These are phyloP conservation scores for Ustilago vetiveriae DNA, from an alignment of 1,284 basidiomycete genomes.

Conservation along the genomic window DNA sequence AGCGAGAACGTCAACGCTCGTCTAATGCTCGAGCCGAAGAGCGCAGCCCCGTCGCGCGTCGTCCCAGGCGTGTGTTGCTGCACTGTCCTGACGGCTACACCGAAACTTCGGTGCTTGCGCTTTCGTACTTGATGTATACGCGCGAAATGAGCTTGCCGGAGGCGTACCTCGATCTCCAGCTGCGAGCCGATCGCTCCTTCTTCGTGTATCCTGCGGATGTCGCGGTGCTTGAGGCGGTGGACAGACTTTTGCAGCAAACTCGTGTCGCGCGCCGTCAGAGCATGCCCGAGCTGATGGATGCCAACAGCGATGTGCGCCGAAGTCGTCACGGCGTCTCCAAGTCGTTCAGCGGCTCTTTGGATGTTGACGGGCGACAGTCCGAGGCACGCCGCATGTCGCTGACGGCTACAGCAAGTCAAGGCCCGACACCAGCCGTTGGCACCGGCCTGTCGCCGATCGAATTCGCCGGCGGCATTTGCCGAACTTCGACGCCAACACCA, in stretches of 20 bases:
- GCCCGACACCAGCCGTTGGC: too few relatives aligned
- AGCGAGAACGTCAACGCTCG: conserved; percentile 20
- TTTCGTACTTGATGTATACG: conserved; percentile 87
- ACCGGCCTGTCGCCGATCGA: conserved; percentile 6
- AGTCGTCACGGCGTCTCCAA: conserved; percentile 22
- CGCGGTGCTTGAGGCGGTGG: conserved; percentile 78
- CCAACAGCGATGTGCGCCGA: conserved; percentile 6
- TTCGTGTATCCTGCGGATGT: conserved; percentile 90
- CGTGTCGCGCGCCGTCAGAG: conserved; percentile 14
- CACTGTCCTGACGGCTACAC: conserved; percentile 72
- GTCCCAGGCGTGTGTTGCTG: conserved; percentile 53
- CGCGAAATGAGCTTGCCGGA: conserved; percentile 78
- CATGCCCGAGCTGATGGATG: conserved; percentile 8
- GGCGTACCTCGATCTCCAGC: conserved; percentile 81
- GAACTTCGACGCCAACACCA: conserved; percentile 37
- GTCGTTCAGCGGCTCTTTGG: conserved; percentile 23
- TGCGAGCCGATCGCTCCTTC: conserved; percentile 75
- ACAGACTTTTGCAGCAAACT: conserved; percentile 70
- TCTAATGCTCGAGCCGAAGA: conserved; percentile 4
- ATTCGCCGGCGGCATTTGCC: conserved; percentile 24
- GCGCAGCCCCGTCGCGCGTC: conserved; percentile 1
- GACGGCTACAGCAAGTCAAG: conserved; percentile 6
- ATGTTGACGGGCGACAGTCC: conserved; percentile 1
- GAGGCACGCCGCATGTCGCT: conserved; percentile 23
- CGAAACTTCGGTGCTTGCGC: conserved; percentile 86